phyloP scores from a whole-genome alignment of 2,329 filamentous ascomycete species.

The Ophiostoma sp. region DNA sequence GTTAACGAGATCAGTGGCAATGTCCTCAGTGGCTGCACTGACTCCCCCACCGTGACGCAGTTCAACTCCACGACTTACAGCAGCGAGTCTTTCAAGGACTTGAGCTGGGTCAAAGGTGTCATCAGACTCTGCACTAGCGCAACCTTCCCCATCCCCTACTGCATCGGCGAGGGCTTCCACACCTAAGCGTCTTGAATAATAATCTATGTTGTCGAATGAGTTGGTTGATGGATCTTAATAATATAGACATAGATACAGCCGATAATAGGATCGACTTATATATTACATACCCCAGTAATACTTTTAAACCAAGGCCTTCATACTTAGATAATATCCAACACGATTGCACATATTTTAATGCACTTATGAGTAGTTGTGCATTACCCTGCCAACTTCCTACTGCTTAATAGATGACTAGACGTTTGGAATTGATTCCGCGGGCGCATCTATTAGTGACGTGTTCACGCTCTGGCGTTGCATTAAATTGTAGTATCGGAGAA shows the following conservation, averaged over 20 bases:
- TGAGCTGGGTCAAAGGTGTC: constrained; percentile 2
- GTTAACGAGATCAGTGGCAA: neutral
- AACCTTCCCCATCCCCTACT: constrained; percentile 10
- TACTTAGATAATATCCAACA: no score
- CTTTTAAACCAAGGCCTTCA: no score
- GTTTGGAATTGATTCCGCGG: no score
- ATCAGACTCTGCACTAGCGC: constrained; percentile 6
- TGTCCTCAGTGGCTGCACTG: constrained; percentile 1
- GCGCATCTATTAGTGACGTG: no score
- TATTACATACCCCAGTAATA: neutral
- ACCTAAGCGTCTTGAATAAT: neutral
- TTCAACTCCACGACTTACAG: constrained; percentile 3
- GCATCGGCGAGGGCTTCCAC: constrained; percentile 12
- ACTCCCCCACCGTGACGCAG: neutral
- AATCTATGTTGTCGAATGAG: neutral
- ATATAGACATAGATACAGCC: neutral
- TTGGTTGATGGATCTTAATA: neutral
- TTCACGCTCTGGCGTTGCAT: no score
- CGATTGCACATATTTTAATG: no score
- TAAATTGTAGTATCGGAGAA: no score
- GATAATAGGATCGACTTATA: neutral
- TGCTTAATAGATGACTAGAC: no score
- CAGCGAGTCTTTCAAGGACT: neutral
- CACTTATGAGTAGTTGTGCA: no score
- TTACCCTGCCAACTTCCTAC: no score